Evolutionary conservation across 257 asterid species (phyloP), one percentile per base, ranked within the genome.

Genomic region (Solanum bukasovii): DNA sequence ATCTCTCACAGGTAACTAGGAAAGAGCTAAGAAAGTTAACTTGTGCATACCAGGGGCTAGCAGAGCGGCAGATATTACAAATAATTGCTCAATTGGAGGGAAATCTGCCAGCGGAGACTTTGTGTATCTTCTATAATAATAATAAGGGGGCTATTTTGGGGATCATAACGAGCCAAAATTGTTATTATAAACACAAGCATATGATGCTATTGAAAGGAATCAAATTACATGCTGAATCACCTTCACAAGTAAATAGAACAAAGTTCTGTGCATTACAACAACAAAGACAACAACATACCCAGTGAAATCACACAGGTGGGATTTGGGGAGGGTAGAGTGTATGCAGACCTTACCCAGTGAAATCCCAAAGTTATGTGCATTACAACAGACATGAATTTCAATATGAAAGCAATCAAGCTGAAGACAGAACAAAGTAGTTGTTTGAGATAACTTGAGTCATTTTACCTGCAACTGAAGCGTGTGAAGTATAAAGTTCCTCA

Each of bases 381-480:
- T 79, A 79, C 37, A 79, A 27, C 25, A 42, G 14, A 44, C 84
- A 77, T 40, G 23, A 77, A 40, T 23, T 46, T 8, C 85, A 81
- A 16, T 9, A 44, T 7, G 65, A 81, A 81, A 29, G 67, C 85
- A 46, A 4, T 37, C 23, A 79, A 79, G 27, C 85, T 44, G 85
- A 44, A 16, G 10, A 27, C 10, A 2, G 61, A 44, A 27, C 68
- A 46, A 29, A 42, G 63, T 25, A 13, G 65, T 79, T 25, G 65
- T 13, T 79, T 44, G 37, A 79, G 25, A 79, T 79, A 4, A 16
- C 14, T 79, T 13, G 59, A 61, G 88, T 83, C 13, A 52, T 61
- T 78, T 88, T 93, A 96, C 99, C 98, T 95, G 99, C 92, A 96
- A 91, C 94, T 96, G 99, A 89, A 96, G 98, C 25, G 99, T 96